A percentile compares a stretch with the other conserved stretches of the same genome.
Conservation (phyloP, 108 stramenopile species). For the Epithemia pelagica region DNA sequence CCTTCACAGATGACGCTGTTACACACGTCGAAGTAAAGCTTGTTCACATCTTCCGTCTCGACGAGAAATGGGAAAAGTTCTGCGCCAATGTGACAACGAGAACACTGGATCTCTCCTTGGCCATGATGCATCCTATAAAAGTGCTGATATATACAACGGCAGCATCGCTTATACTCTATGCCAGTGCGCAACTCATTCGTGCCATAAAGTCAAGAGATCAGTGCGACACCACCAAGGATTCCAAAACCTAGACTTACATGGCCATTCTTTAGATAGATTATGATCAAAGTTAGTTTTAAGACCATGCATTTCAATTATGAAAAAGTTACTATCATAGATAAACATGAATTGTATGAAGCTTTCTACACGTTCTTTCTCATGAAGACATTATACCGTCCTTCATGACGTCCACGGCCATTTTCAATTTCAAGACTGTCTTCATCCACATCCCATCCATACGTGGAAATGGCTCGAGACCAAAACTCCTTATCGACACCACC, state of each 20-base stretch:
- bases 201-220: no score
- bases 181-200: neutral
- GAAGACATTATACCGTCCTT: neutral
- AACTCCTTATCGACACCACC: conserved; percentile 12
- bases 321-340: no score
- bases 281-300: no score
- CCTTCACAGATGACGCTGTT: neutral
- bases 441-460: neutral
- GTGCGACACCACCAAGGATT: no score
- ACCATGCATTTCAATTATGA: no score
- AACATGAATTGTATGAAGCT: no score
- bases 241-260: no score
- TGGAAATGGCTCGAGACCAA: neutral
- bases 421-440: neutral
- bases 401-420: neutral
- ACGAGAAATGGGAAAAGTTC: neutral
- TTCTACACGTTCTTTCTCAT: neutral
- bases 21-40: neutral
- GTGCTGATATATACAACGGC: neutral
- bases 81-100: neutral
- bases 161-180: neutral
- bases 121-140: neutral
- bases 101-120: neutral
- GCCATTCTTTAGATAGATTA: no score
- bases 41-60: neutral